A percentile compares a stretch with the other conserved stretches of the same genome.
These are phyloP conservation scores for Gossypium herbaceum DNA, from an alignment of 345 rosid species.

Conservation along the genomic window DNA sequence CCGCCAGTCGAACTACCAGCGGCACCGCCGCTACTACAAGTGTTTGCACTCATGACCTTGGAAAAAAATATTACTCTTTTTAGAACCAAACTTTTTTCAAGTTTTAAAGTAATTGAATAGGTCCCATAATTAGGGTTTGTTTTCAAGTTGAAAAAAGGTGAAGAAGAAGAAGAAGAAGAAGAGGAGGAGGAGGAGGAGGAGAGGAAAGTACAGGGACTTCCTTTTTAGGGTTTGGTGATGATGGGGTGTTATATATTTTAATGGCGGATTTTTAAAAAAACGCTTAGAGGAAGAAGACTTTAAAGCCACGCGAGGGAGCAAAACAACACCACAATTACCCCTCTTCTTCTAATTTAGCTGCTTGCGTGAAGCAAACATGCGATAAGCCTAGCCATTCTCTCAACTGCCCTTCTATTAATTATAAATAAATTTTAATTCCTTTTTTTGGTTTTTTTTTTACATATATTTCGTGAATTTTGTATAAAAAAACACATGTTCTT, in stretches of 20 bases:
- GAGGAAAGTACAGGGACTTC: constrained; percentile 4
- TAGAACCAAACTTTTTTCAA: not conserved
- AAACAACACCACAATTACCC: constrained; percentile 9
- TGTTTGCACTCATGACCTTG: constrained; percentile 53
- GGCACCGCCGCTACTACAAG: constrained; percentile 37
- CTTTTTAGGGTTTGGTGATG: constrained; percentile 34
- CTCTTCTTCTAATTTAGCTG: constrained; percentile 54
- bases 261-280: constrained; percentile 33
- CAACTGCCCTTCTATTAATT: constrained; percentile 33
- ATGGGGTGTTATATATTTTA: constrained; percentile 25
- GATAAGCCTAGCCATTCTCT: constrained; percentile 49
- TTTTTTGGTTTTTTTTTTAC: not conserved
- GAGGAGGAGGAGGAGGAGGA: not conserved
- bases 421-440: not conserved
- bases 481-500: constrained; percentile 20
- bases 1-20: constrained; percentile 32
- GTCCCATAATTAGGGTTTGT: constrained; percentile 25
- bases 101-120: not conserved
- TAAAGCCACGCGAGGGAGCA: constrained; percentile 96
- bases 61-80: not conserved
- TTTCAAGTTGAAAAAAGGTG: constrained; percentile 1
- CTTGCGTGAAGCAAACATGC: constrained; percentile 99
- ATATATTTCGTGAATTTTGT: constrained; percentile 38
- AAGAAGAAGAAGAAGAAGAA: not conserved
- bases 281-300: constrained; percentile 46